Conservation (phyloP, 495 filamentous ascomycete species). For the Neurospora sublineolata region DNA sequence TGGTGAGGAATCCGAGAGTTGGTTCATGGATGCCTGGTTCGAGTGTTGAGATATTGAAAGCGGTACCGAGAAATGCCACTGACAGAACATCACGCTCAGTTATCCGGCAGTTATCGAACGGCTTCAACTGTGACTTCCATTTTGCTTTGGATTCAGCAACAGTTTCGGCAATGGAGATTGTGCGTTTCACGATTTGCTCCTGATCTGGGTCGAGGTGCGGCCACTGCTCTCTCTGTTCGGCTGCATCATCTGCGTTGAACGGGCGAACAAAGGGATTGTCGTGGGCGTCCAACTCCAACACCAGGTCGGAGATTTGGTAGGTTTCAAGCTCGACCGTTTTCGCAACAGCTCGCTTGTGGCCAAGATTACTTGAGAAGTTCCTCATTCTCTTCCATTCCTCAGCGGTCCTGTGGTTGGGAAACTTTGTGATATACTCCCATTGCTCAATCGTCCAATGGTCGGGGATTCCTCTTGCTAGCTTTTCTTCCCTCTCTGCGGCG, state of each 20-base stretch:
- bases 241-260: conserved; percentile 8
- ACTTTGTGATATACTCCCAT: neutral
- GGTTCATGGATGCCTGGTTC: neutral
- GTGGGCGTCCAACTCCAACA: conserved; percentile 22
- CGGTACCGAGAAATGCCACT: conserved; percentile 6
- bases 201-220: neutral
- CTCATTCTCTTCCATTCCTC: neutral
- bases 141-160: neutral
- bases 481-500: neutral
- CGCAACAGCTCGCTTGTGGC: neutral
- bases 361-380: neutral
- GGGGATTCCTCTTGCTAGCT: neutral
- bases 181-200: neutral
- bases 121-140: neutral
- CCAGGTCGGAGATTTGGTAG: conserved; percentile 8
- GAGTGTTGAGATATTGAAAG: neutral
- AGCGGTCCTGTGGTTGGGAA: neutral
- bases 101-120: conserved; percentile 7
- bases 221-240: neutral
- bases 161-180: neutral
- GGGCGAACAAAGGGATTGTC: conserved; percentile 12
- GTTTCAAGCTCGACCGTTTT: neutral
- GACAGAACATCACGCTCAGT: conserved; percentile 21
- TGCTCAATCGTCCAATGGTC: neutral
- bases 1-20: neutral